Evolutionary conservation across 805 yeast species (phyloP), one percentile per base, ranked within the genome.

Genomic region (Spathaspora arborariae): DNA sequence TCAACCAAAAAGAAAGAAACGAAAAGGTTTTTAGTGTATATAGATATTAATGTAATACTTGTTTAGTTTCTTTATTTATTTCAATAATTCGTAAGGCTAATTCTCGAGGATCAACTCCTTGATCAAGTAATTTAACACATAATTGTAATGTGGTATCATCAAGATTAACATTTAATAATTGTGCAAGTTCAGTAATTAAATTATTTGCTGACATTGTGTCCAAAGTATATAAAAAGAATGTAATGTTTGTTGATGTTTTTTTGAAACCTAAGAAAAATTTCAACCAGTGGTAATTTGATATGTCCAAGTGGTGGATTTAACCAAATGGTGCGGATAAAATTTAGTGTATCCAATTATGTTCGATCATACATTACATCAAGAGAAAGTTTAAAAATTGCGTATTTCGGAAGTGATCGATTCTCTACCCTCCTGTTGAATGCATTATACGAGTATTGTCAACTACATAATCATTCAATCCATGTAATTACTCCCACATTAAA

Each of bases 391-490:
- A 48, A 44, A 33, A 62, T 88, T 8, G 87, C 89, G 1, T 86
- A 80, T 57, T 88, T 88, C 62, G 96, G 96, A 0, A 79, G 90
- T 1, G 96, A 88, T 58, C 62, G 61, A 19, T 88, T 88, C 63
- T 82, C 90, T 54, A 75, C 81, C 21, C 67, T 63, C 7, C 77
- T 86, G 2, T 67, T 88, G 15, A 56, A 62, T 7, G 67, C 65
- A 24, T 54, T 66, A 13, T 53, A 76, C 6, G 53, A 71, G 3
- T 57, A 57, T 26, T 49, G 26, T 45, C 39, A 2, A 15, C 9
- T 33, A 41, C 52, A 42, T 35, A 58, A 48, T 36, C 52, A 6
- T 49, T 71, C 20, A 48, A 60, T 48, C 39, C 86, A 86, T 50
- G 76, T 87, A 9, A 76, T 88, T 3, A 77, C 92, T 0, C 64